Percentiles rank a stretch among this genome's conserved stretches.
phyloP scores from a whole-genome alignment of 2,329 filamentous ascomycete species.

The Calonectria hawksworthii region DNA sequence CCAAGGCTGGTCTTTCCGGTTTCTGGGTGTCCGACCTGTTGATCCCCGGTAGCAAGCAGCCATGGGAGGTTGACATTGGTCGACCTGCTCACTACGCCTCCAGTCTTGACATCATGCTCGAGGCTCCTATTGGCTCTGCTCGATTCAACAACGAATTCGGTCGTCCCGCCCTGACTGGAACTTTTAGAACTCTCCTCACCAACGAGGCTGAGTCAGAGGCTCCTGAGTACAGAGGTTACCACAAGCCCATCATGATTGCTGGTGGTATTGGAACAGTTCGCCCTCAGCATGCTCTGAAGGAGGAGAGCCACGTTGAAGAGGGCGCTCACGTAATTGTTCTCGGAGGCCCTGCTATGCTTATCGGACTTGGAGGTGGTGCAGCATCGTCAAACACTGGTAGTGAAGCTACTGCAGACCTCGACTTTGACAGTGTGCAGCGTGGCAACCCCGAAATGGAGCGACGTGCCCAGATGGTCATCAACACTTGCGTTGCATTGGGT shows the following conservation, averaged over 20 bases:
- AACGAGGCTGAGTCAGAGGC: constrained; percentile 60
- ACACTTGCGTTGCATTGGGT: constrained; percentile 89
- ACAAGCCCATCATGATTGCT: constrained; percentile 99
- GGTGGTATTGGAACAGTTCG: constrained; percentile 94
- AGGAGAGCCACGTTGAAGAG: constrained; percentile 81
- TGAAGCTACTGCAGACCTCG: constrained; percentile 90
- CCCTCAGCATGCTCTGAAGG: constrained; percentile 91
- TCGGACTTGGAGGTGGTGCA: constrained; percentile 94
- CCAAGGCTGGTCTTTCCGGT: constrained; percentile 91
- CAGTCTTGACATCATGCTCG: constrained; percentile 96
- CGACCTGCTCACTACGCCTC: constrained; percentile 93
- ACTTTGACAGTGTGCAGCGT: constrained; percentile 97
- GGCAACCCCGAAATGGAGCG: constrained; percentile 98
- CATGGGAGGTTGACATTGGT: constrained; percentile 94
- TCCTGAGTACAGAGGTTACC: constrained; percentile 87
- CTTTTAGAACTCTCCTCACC: constrained; percentile 90
- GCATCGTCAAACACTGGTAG: constrained; percentile 92
- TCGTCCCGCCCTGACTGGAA: constrained; percentile 87
- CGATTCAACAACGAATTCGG: constrained; percentile 99
- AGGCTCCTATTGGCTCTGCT: constrained; percentile 94
- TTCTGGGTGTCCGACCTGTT: constrained; percentile 96
- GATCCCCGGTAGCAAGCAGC: constrained; percentile 85
- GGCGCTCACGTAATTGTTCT: constrained; percentile 95
- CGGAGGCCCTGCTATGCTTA: constrained; percentile 96
- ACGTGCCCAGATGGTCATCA: constrained; percentile 97